Conservation (phyloP, 2,329 filamentous ascomycete species). For the Magnaporthales sp. region DNA sequence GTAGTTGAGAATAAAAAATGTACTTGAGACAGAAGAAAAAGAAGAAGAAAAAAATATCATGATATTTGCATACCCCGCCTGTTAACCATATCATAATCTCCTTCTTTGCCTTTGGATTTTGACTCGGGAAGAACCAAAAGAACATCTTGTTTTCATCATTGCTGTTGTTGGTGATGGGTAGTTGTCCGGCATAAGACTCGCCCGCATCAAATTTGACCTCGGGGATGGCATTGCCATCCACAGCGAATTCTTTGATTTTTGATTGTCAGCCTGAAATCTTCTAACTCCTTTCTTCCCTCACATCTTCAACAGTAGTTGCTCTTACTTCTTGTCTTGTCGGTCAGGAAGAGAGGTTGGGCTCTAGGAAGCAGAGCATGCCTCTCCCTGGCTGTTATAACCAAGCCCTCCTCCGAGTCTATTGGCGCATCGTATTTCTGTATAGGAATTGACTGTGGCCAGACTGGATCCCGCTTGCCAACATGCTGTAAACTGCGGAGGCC, state of each 20-base stretch:
- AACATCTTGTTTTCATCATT: slow-evolving; percentile 39
- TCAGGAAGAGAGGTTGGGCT: neutral
- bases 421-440: neutral
- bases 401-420: neutral
- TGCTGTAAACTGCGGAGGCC: neutral
- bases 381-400: neutral
- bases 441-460: neutral
- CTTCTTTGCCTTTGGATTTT: slow-evolving; percentile 34
- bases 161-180: slow-evolving; percentile 41
- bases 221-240: slow-evolving; percentile 54
- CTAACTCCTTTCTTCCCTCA: neutral
- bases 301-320: neutral
- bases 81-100: slow-evolving; percentile 53
- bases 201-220: slow-evolving; percentile 58
- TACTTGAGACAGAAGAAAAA: neutral
- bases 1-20: neutral
- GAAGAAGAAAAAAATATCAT: neutral
- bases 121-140: slow-evolving; percentile 57
- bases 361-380: neutral
- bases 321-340: slow-evolving; percentile 2
- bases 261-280: neutral
- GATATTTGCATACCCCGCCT: slow-evolving; percentile 27
- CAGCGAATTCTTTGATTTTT: slow-evolving; percentile 40
- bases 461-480: neutral
- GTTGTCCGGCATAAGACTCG: slow-evolving; percentile 51